phyloP scores from a whole-genome alignment of 148 eudicot genomes.

The Tetragonia tetragonoides region DNA sequence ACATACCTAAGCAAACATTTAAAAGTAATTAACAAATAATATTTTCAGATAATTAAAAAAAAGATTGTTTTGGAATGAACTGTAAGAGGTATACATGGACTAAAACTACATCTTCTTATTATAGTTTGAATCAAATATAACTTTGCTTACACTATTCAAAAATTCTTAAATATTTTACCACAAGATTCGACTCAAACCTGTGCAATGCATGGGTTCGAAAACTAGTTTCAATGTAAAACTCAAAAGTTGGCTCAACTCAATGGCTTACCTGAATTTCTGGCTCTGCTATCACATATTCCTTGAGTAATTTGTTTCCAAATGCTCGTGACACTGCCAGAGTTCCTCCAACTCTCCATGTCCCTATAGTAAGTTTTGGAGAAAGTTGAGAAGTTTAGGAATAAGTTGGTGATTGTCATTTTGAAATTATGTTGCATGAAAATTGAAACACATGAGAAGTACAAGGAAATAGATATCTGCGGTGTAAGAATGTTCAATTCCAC shows the following conservation, averaged over 20 bases:
- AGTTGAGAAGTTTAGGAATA: background rate
- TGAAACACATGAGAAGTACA: background rate
- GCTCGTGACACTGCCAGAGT: slow-evolving; percentile 82
- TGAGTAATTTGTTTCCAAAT: slow-evolving; percentile 65
- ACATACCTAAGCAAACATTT: too few species aligned
- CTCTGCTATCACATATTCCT: slow-evolving; percentile 68
- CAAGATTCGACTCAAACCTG: too few species aligned
- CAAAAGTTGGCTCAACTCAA: background rate
- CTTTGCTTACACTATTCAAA: too few species aligned
- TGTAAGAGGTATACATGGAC: too few species aligned
- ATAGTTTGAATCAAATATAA: too few species aligned
- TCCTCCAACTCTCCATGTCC: slow-evolving; percentile 95
- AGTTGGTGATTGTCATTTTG: background rate
- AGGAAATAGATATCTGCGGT: background rate
- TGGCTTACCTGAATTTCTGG: slow-evolving; percentile 66
- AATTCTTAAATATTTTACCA: too few species aligned
- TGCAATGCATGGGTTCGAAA: too few species aligned
- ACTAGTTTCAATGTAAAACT: background rate
- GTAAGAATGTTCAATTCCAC: background rate
- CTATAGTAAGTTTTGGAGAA: slow-evolving; percentile 25
- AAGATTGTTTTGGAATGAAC: too few species aligned
- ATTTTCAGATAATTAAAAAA: too few species aligned
- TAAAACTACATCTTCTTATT: too few species aligned
- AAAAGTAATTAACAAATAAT: too few species aligned
- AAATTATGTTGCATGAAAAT: background rate